Evolutionary conservation across 202 grass and related monocot genomes (phyloP).

Genomic region (Carex sylvatica): DNA sequence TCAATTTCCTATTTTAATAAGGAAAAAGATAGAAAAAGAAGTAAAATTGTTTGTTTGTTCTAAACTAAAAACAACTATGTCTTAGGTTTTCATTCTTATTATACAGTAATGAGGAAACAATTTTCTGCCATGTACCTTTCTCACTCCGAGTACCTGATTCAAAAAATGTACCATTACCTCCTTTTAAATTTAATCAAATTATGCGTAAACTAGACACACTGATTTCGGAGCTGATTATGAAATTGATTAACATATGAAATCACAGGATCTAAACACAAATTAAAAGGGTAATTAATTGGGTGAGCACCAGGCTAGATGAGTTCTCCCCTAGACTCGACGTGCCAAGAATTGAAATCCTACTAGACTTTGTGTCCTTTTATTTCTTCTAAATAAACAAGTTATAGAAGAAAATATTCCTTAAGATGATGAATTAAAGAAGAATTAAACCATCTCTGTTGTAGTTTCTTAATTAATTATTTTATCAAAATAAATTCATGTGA

Average conservation of each 20-base stretch:
- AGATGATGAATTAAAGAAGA: neutral
- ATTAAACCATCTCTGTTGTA: too few species aligned
- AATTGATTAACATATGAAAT: neutral
- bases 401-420: neutral
- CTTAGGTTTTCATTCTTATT: neutral
- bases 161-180: neutral
- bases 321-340: neutral
- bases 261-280: neutral
- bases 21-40: slow-evolving; percentile 18
- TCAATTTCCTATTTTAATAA: slow-evolving; percentile 54
- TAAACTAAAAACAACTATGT: slow-evolving; percentile 13
- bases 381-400: neutral
- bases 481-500: too few species aligned
- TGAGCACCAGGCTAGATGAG: neutral
- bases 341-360: neutral
- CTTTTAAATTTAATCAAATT: slow-evolving; percentile 3
- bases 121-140: neutral
- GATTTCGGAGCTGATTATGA: neutral
- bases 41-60: neutral
- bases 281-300: neutral
- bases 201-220: neutral
- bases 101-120: neutral
- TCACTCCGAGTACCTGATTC: neutral
- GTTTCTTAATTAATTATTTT: too few species aligned
- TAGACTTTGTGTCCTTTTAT: neutral